Conservation (phyloP, 768 basidiomycete species). For the Lyophyllum semitale region DNA sequence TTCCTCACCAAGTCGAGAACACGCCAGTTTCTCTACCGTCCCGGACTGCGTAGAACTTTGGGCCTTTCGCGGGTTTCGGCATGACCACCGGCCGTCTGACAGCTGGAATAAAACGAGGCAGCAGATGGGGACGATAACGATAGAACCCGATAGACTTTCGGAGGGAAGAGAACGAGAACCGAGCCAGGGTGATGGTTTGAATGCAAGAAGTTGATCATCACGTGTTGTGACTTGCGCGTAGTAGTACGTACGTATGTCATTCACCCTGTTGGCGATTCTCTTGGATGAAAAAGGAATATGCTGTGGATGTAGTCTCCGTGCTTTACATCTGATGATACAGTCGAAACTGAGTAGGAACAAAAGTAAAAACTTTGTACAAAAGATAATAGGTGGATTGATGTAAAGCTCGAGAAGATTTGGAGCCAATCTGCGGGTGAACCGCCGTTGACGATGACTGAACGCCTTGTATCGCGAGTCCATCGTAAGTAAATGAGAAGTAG, state of each 20-base stretch:
- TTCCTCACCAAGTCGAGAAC: constrained; percentile 64
- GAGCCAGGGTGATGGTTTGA: constrained; percentile 11
- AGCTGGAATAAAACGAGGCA: not conserved
- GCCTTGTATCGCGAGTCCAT: too few relatives aligned
- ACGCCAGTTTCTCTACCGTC: constrained; percentile 67
- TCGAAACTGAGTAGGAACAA: too few relatives aligned
- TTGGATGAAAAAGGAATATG: too few relatives aligned
- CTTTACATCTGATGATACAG: too few relatives aligned
- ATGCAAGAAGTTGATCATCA: not conserved
- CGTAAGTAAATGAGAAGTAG: not conserved
- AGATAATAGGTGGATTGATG: too few relatives aligned
- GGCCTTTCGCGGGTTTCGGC: constrained; percentile 36
- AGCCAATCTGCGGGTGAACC: too few relatives aligned
- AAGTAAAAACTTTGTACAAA: too few relatives aligned
- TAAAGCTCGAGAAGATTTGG: too few relatives aligned
- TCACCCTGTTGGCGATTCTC: too few relatives aligned
- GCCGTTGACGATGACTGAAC: too few relatives aligned
- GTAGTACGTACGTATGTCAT: too few relatives aligned
- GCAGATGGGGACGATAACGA: constrained; percentile 1
- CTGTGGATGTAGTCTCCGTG: too few relatives aligned
- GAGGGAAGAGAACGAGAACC: constrained; percentile 4
- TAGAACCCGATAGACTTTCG: constrained; percentile 6
- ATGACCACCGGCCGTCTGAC: constrained; percentile 1
- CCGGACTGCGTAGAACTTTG: constrained; percentile 69
- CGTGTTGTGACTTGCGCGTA: not conserved